Evolutionary conservation across 2,329 filamentous ascomycete genomes (phyloP), one percentile per base, ranked within the genome.

Genomic region (Penicillium sumatraense): DNA sequence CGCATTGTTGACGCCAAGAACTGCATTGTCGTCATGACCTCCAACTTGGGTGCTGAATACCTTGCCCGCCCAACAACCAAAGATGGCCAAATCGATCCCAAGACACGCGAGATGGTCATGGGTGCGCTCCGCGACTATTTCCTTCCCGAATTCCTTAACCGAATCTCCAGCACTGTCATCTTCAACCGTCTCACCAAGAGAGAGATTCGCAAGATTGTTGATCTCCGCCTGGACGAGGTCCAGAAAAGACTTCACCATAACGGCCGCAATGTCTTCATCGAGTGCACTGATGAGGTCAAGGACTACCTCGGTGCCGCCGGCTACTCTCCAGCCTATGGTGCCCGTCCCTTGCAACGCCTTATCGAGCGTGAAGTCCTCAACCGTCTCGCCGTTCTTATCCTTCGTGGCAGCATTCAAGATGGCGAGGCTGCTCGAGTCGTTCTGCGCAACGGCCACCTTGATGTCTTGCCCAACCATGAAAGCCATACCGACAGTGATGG

Each of bases 21-120:
- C 83, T 98, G 93, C 73, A 98, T 99, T 65, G 93, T 99, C 40
- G 95, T 99, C 76, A 96, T 99, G 92, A 99, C 95, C 0, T 97
- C 92, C 68, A 99, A 99, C 80, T 77, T 99, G 58, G 95, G 95
- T 62, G 95, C 95, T 27, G 95, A 98, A 74, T 96, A 88, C 74
- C 88, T 99, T n/a, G 80, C 90, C 35, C 89, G 92, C 20, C 89
- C 90, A 14, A 87, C 88, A 52, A 85, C 84, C 49, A 86, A 88
- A 49, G 90, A 96, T 66, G 93, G 93, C 67, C 87, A 82, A 70
- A 95, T 99, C 63, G 95, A 99, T 66, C 82, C 87, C 0, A 87
- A 89, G 1, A 97, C 93, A 1, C 85, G 85, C 58, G 93, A 97
- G 71, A 81, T 98, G 59, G 93, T 99, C 69, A 96, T 95, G 88